Conservation (phyloP, 164 flowering plant species). For the Kingdonia uniflora region DNA sequence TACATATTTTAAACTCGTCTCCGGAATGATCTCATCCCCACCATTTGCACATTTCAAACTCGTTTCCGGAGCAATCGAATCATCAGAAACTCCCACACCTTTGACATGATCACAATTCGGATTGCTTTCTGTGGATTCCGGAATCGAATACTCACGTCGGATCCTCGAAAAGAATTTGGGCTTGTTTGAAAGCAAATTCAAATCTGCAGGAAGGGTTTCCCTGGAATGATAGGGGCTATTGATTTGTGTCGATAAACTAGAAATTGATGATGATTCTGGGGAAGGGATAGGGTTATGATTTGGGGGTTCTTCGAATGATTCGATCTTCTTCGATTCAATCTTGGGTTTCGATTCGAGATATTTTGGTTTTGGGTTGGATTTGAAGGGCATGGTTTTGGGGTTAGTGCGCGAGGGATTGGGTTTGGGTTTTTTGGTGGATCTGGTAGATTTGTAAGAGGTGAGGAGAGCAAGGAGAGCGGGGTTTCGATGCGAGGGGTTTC, state of each 20-base stretch:
- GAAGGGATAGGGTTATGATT: too few species aligned
- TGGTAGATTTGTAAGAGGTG: slow-evolving; percentile 17
- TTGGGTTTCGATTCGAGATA: slow-evolving; percentile 12
- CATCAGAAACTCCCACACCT: slow-evolving; percentile 2
- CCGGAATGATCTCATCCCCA: too few species aligned
- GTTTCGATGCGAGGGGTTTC: slow-evolving; percentile 7
- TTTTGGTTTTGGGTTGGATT: neutral
- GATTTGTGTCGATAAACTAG: too few species aligned
- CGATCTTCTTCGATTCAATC: slow-evolving; percentile 3
- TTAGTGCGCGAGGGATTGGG: slow-evolving; percentile 9
- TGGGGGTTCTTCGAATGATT: too few species aligned
- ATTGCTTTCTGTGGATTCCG: too few species aligned
- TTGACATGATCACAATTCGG: slow-evolving; percentile 1
- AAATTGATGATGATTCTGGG: too few species aligned
- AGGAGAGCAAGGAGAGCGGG: slow-evolving; percentile 8
- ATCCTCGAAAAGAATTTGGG: slow-evolving; percentile 41
- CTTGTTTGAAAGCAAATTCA: slow-evolving; percentile 33
- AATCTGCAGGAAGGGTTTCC: slow-evolving; percentile 35
- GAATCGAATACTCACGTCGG: slow-evolving; percentile 17
- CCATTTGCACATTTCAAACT: too few species aligned
- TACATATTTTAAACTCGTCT: slow-evolving; percentile 3
- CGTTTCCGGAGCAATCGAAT: slow-evolving; percentile 2
- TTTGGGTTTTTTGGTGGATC: slow-evolving; percentile 10
- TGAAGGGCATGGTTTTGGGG: too few species aligned
- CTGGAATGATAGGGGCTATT: too few species aligned